These are phyloP conservation scores for Aspergillus glaucus DNA, from an alignment of 2,329 filamentous ascomycete species.

Conservation along the genomic window DNA sequence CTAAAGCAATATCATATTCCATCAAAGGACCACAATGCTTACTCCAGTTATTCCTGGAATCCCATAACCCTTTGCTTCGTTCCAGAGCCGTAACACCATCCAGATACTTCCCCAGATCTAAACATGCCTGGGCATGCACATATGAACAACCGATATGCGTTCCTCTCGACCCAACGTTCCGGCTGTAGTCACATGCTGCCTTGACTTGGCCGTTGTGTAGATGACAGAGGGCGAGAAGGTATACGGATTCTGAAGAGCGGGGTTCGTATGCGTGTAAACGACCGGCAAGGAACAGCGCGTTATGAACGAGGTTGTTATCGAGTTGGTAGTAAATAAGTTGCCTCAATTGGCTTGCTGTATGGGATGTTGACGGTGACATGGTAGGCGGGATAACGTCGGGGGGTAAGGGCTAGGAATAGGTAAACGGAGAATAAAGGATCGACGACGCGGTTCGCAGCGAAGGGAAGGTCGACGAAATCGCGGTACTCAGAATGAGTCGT, in stretches of 20 bases:
- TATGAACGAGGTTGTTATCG: constrained; percentile 83
- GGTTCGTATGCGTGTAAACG: constrained; percentile 79
- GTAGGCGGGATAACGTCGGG: constrained; percentile 16
- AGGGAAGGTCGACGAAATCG: constrained; percentile 3
- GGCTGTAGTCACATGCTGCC: constrained; percentile 78
- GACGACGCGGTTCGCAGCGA: constrained; percentile 1
- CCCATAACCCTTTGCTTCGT: constrained; percentile 71
- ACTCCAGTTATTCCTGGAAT: constrained; percentile 68
- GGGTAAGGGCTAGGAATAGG: constrained; percentile 4
- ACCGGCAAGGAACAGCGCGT: constrained; percentile 89
- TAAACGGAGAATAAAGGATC: not conserved
- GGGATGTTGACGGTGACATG: constrained; percentile 52
- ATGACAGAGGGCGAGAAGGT: constrained; percentile 79
- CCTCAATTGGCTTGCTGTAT: constrained; percentile 55
- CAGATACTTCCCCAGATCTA: constrained; percentile 69
- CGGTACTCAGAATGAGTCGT: constrained; percentile 3
- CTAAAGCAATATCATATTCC: not conserved
- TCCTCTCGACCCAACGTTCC: constrained; percentile 62
- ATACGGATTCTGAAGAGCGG: constrained; percentile 70
- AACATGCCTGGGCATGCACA: constrained; percentile 82
- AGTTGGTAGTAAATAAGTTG: constrained; percentile 67
- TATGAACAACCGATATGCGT: constrained; percentile 81
- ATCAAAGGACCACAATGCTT: constrained; percentile 37
- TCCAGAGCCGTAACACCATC: constrained; percentile 82
- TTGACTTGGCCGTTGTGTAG: constrained; percentile 75